Evolutionary conservation across 495 filamentous ascomycete species (phyloP), one percentile per base, ranked within the genome.

Genomic region (Hypoxylon subgilvum): DNA sequence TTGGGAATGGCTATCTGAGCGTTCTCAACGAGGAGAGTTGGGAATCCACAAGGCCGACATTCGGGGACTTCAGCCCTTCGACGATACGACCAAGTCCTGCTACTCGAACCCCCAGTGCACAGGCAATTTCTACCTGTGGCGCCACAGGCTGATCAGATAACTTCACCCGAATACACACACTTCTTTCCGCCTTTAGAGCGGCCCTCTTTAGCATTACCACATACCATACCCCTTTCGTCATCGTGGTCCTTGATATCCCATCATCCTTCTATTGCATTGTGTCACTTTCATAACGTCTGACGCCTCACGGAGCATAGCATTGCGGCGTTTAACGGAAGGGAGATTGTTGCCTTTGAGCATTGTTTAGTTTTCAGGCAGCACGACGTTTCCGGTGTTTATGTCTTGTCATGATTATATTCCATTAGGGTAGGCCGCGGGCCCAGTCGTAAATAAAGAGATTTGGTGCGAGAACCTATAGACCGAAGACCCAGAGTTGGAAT

Each of bases 1-100:
- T 95, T 43, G 89, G 91, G 28, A 88, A 83, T 57, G 86, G 84
- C 41, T 98, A 95, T 82, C 80, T 97, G 23, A 91, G 84, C 54
- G 88, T 91, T 4, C 79, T 97, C 38, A 86, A 86, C 51, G 94
- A 96, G 59, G 88, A 91, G 65, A 78, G 80, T n/a, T 82, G 81
- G 80, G 78, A 82, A 60, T 43, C 70, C 6, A 66, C 71, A 31
- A 69, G 70, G 28, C 67, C 70, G 14, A 45, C 71, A 12, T 77
- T 72, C 34, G 48, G 57, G 4, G 74, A 79, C 43, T 81, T 77
- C 48, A 71, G 71, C 35, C 63, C 74, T 4, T 73, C 73, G 18
- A 69, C 74, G 1, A 67, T 79, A 10, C 73, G 72, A 52, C 69
- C 77, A 19, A 72, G 72, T 47, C 64, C 75, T 23, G 70, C 70